Evolutionary conservation across 768 basidiomycete species (phyloP), one percentile per base, ranked within the genome.

Genomic region (Tylopilus plumbeoviolaceoides): DNA sequence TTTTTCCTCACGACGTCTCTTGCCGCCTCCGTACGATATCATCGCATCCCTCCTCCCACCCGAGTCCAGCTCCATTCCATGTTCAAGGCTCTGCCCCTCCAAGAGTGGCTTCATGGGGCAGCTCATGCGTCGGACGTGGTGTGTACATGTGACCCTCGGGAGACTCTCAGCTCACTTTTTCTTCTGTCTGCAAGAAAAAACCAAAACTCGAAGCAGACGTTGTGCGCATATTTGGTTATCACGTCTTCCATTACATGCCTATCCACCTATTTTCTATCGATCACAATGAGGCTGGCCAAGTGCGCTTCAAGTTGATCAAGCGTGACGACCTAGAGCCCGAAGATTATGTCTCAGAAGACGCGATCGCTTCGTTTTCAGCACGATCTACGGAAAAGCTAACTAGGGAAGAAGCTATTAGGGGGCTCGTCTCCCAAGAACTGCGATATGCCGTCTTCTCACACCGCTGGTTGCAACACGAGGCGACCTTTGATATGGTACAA

Each of bases 371-470:
- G 3, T 12, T 9, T n/a, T 25, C 12, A 2, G 23, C 9, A 5
- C 10, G 27, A 27, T 41, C 7, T 7, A 33, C 44, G 6, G 28
- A 30, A 10, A 21, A 17, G 15, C 31, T 40, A 11, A 12, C 44
- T 5, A 30, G 38, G 12, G 44, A 51, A 8, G 31, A 51, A 18
- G 30, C 20, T n/a, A 40, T 51, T 38, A 21, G 21, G 28, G n/a
- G 15, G 17, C 38, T 51, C 36, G 44, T 51, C 25, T 14, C 36
- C 10, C 25, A 47, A 25, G 3, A 2, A 28, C 12, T 51, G 28
- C 39, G 21, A 30, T 51, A 46, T 5, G 51, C 51, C 21, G 30
- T 47, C 6, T 51, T 51, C n/a, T 51, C 51, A 1, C 51, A 51
- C 14, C 44, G 51, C n/a, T 51, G 44, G 51, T 25, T 4, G 17